Percentiles rank a stretch among this genome's conserved stretches.
These are phyloP conservation scores for Sherardia arvensis DNA, from an alignment of 257 asterid species.

Conservation along the genomic window DNA sequence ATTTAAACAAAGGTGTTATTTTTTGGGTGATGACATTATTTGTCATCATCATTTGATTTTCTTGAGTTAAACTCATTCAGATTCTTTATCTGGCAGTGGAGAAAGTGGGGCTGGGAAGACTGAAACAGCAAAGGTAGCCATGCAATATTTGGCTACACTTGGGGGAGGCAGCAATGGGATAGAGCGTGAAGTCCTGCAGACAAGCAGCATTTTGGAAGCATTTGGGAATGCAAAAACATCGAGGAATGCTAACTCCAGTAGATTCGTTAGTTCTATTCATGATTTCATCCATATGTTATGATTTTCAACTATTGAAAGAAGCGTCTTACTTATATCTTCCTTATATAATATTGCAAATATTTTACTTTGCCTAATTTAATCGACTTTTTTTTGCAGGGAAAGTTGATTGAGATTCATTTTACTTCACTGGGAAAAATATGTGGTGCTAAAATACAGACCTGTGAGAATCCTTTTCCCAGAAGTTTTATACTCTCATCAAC, in stretches of 20 bases:
- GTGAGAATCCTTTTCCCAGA: slow-evolving; percentile 39
- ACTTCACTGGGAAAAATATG: slow-evolving; percentile 56
- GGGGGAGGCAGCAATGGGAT: slow-evolving; percentile 63
- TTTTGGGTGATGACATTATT: slow-evolving; percentile 10
- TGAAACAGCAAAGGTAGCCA: slow-evolving; percentile 77
- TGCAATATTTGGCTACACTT: slow-evolving; percentile 75
- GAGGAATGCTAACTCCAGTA: slow-evolving; percentile 75
- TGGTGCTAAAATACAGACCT: slow-evolving; percentile 77
- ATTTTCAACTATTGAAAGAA: not conserved
- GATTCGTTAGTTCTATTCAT: slow-evolving; percentile 77
- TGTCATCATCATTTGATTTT: slow-evolving; percentile 1
- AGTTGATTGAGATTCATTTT: slow-evolving; percentile 71
- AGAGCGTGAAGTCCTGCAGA: slow-evolving; percentile 62
- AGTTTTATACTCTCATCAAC: slow-evolving; percentile 7
- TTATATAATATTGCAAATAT: not conserved
- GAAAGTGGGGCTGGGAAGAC: slow-evolving; percentile 99
- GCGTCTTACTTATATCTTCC: not conserved
- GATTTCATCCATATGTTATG: slow-evolving; percentile 10
- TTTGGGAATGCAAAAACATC: slow-evolving; percentile 96
- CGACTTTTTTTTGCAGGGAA: slow-evolving; percentile 47
- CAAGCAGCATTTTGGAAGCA: slow-evolving; percentile 80
- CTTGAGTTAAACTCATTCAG: slow-evolving; percentile 1
- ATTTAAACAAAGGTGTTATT: slow-evolving; percentile 13
- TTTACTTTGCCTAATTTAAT: not conserved
- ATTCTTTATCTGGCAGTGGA: slow-evolving; percentile 48